Evolutionary conservation across 331 rosid species (phyloP).

Genomic region (Malus hybrid): DNA sequence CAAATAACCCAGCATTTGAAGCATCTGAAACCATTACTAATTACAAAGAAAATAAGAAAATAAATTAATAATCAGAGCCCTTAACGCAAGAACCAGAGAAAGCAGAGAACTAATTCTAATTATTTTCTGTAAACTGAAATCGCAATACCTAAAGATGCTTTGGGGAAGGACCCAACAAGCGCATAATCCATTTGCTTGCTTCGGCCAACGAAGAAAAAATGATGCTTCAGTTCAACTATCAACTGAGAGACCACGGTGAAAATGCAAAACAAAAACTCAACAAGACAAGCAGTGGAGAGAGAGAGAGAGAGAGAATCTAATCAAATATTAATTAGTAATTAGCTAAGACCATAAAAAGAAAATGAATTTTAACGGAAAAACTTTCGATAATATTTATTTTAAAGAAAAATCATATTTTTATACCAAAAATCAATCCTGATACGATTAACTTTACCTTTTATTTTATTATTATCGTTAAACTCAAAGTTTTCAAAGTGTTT

Average conservation of each 20-base stretch:
- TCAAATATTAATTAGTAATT: too few relatives aligned
- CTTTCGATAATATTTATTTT: too few relatives aligned
- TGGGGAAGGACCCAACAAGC: slow-evolving; percentile 38
- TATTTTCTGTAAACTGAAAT: background rate
- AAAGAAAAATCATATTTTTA: too few relatives aligned
- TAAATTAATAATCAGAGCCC: background rate
- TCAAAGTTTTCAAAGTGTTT: too few relatives aligned
- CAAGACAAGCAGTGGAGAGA: too few relatives aligned
- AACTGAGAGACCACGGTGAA: background rate
- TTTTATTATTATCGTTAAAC: too few relatives aligned
- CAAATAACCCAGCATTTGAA: background rate
- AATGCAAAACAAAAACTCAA: background rate
- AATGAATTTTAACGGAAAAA: too few relatives aligned
- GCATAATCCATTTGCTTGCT: slow-evolving; percentile 36
- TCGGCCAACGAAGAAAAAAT: background rate
- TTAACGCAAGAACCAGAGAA: background rate
- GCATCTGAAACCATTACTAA: background rate
- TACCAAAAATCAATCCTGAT: too few relatives aligned
- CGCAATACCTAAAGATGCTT: slow-evolving; percentile 32
- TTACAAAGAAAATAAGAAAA: background rate
- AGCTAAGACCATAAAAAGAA: too few relatives aligned
- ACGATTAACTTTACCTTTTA: too few relatives aligned
- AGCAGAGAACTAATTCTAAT: background rate
- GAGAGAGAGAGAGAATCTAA: too few relatives aligned
- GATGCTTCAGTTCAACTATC: background rate